Evolutionary conservation across 1,284 basidiomycete species (phyloP), one percentile per base, ranked within the genome.

Genomic region (Microbotryum intermedium): DNA sequence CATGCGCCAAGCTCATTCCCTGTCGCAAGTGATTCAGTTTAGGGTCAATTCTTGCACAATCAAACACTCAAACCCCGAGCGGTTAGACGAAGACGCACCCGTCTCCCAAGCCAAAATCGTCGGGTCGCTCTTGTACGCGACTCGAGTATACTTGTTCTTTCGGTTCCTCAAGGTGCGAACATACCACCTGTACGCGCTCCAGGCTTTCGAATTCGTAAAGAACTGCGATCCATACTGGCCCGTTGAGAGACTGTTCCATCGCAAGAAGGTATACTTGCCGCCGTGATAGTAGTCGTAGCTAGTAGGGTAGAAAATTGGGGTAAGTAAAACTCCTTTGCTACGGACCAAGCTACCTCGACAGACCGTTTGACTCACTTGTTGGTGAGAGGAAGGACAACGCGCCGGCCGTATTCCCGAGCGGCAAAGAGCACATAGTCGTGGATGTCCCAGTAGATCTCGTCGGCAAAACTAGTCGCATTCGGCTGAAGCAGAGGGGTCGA

Each of bases 101-200:
- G 68, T 69, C 58, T 68, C 66, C 59, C 61, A 68, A 1, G 53
- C 58, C 10, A 68, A 25, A 20, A 69, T 68, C 5, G 66, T 67
- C 4, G 68, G 68, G 42, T 69, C 68, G 23, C 68, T 46, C 26
- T 26, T 44, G 50, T 58, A 66, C 9, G 47, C 20, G 3, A 68
- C 59, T 34, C 66, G 64, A 6, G 59, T 68, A 60, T 64, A 68
- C 25, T 58, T 21, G 55, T 66, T 68, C n/a, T 42, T 29, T 39
- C 34, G 34, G 16, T 39, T 39, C 34, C 11, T 39, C 13, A 39
- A 4, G 13, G 34, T 39, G 34, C 34, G 34, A 6, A 39, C 34
- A 39, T 39, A 39, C 34, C 34, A 11, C 34, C 11, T 39, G 34
- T 39, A 39, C 34, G 11, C 34, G 34, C 34, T 39, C 34, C 34